Evolutionary conservation across 2,329 filamentous ascomycete species (phyloP), one percentile per base, ranked within the genome.

Genomic region (Trichoderma pleuroti): DNA sequence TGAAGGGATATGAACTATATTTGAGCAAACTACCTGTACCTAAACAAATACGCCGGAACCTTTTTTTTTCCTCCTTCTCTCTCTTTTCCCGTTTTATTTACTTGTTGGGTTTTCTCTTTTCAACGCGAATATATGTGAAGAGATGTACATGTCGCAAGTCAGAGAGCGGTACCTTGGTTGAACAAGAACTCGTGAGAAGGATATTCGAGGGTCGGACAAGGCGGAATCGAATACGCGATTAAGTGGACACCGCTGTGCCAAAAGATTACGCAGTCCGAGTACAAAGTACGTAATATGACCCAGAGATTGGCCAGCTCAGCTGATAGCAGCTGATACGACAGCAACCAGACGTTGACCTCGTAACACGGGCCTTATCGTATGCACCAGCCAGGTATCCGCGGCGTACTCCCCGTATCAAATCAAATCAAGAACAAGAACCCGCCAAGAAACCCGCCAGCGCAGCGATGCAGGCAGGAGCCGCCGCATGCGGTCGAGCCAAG

Each of bases 401-500:
- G 34, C 12, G 57, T 61, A 18, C 5, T 16, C 36, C 21, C 36
- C 39, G n/a, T 4, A 28, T 21, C 21, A 49, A 4, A 1, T 28
- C 26, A 28, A 28, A 32, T 32, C 7, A 8, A 36, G 14, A 39
- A 42, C 18, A 18, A n/a, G n/a, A n/a, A n/a, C n/a, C 61, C 59
- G 59, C 59, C 54, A 42, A 42, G 57, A 46, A 28, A n/a, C 21
- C 46, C n/a, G 54, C 54, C 52, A 26, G 26, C 52, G 26, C 24
- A 56, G 42, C n/a, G n/a, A 12, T 49, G n/a, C 42, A n/a, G 24
- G 52, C 3, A 26, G 26, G 52, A 9, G 46, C 46, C n/a, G 36
- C 65, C 65, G 65, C 52, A 68, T 68, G 60, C 65, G 56, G 65
- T 28, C 36, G 39, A 56, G 54, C 63, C 63, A 54, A 66, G 63